Evolutionary conservation across 192 early-diverging fungal species (phyloP).

Genomic region (Backusella circina): DNA sequence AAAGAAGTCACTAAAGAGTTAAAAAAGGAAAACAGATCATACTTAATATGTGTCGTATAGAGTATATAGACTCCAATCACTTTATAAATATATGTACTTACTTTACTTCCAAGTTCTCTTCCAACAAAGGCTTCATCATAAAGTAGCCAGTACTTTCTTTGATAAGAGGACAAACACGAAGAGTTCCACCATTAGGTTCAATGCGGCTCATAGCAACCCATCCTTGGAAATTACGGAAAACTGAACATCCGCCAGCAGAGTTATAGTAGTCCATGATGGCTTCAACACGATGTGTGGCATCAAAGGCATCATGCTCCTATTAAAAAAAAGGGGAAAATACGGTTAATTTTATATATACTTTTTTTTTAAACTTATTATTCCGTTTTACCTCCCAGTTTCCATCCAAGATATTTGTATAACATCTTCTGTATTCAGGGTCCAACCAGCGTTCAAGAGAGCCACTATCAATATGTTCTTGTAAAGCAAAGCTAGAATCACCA

Average conservation of each 20-base stretch:
- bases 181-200: slow-evolving; percentile 16
- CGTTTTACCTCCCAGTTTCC: slow-evolving; percentile 25
- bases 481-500: slow-evolving; percentile 23
- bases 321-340: background rate
- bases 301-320: slow-evolving; percentile 29
- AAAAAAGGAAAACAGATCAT: background rate
- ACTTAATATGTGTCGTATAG: background rate
- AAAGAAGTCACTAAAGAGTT: slow-evolving; percentile 6
- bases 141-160: slow-evolving; percentile 25
- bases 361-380: too few species aligned
- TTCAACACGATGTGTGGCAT: slow-evolving; percentile 26
- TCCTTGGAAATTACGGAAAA: slow-evolving; percentile 33
- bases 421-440: slow-evolving; percentile 28
- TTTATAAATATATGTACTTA: too few species aligned
- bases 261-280: slow-evolving; percentile 28
- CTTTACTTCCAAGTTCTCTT: slow-evolving; percentile 12
- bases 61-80: background rate
- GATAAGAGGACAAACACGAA: slow-evolving; percentile 30
- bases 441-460: slow-evolving; percentile 31
- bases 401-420: slow-evolving; percentile 24
- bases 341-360: too few species aligned
- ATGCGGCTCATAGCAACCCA: slow-evolving; percentile 28
- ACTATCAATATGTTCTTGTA: slow-evolving; percentile 26
- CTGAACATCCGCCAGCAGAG: slow-evolving; percentile 16
- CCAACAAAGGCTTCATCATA: slow-evolving; percentile 26